Evolutionary conservation across 2,329 filamentous ascomycete genomes (phyloP).

Genomic region (Cladosporium sp.): DNA sequence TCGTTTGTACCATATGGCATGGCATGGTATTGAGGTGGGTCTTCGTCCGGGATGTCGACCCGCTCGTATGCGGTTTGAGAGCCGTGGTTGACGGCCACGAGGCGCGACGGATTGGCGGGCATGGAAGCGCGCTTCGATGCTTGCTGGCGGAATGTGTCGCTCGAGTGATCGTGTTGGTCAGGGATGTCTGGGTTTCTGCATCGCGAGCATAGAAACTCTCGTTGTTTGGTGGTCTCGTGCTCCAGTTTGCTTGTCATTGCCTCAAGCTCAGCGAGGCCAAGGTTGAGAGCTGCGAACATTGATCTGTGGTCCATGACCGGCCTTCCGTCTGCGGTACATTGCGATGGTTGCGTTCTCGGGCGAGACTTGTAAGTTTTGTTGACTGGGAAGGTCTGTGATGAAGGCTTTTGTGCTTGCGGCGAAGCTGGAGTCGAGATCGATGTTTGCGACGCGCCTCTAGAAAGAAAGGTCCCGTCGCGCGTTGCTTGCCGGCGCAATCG

Average conservation of each 20-base stretch:
- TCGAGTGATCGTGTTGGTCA: background rate
- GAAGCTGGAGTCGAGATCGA: background rate
- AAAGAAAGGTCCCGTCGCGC: background rate
- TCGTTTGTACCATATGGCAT: slow-evolving; percentile 1
- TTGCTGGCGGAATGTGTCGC: background rate
- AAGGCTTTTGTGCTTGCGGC: background rate
- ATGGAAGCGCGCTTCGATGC: background rate
- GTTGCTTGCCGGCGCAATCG: slow-evolving; percentile 1
- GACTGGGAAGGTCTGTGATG: background rate
- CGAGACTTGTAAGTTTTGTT: background rate
- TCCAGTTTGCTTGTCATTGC: background rate
- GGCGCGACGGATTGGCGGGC: background rate
- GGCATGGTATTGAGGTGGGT: slow-evolving; percentile 8
- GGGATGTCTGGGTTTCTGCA: slow-evolving; percentile 1
- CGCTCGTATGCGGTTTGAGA: slow-evolving; percentile 11
- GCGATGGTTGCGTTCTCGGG: background rate
- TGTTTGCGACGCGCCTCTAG: background rate
- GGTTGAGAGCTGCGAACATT: slow-evolving; percentile 8
- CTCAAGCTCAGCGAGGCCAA: slow-evolving; percentile 7
- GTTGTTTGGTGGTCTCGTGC: background rate
- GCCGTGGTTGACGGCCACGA: slow-evolving; percentile 6
- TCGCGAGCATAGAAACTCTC: background rate
- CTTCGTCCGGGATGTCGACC: slow-evolving; percentile 4
- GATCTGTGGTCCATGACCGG: slow-evolving; percentile 10
- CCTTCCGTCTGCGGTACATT: slow-evolving; percentile 6